Base-by-base conservation (phyloP, 441 rosid genomes). In the Adansonia grandidieri region DNA sequence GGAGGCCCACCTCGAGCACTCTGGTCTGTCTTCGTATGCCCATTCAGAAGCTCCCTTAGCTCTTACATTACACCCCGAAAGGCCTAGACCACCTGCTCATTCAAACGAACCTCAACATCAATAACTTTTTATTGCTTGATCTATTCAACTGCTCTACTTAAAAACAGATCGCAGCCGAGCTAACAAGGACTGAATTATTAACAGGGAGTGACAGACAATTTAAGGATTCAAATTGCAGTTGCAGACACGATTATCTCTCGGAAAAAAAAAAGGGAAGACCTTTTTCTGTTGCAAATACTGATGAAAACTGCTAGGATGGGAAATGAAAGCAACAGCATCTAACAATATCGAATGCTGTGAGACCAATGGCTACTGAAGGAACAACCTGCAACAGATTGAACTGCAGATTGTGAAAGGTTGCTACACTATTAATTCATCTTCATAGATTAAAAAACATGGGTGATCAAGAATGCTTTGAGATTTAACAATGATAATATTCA, bases 341-440 rank as follows among this genome's bases (percentile, higher is more conserved):
- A n/a, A 60, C 19, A 57, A 60, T 50, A 24, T 58, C 57, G 11
- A 40, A 74, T 11, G 77, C 44, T 40, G 77, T 10, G 56, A 74
- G 63, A 60, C 68, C 65, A 58, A 74, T 7, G 6, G 77, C 77
- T 74, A 60, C 67, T 6, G 77, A 60, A 60, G 77, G 68, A 42
- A 74, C 14, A 14, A 58, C 77, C 77, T 74, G 77, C 67, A 74
- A 20, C 54, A 51, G 42, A 8, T 9, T 7, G n/a, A n/a, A 19
- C 2, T 45, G 4, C 22, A 69, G 42, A 60, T 60, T 60, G 32
- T 22, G 64, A 57, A 20, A 0, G 37, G 15, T 14, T 19, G 15
- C 37, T 68, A 44, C 32, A 47, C 14, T 44, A 6, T 3, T n/a
- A 15, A 40, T 42, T 44, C 11, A 14, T 67, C 5, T 44, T 15